Conservation (phyloP, 495 filamentous ascomycete genomes). For the Penicillium bialowiezense region DNA sequence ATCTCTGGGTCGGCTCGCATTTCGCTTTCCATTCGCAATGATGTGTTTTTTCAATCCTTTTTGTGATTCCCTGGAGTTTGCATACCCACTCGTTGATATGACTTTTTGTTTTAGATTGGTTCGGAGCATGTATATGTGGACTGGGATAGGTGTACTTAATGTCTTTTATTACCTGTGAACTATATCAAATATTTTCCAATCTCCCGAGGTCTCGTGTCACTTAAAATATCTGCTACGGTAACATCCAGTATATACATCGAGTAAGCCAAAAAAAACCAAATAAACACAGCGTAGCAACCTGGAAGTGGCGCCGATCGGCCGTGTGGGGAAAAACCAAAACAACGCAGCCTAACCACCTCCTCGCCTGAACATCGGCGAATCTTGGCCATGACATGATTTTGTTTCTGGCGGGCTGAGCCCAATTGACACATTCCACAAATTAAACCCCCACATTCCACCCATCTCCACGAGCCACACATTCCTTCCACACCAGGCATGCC, state of each 20-base stretch:
- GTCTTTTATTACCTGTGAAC: background rate
- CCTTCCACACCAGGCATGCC: slow-evolving; percentile 26
- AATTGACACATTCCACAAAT: background rate
- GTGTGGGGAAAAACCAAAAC: slow-evolving; percentile 28
- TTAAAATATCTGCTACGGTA: too few relatives aligned
- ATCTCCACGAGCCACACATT: background rate
- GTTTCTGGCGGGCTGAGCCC: background rate
- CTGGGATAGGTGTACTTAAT: slow-evolving; percentile 1
- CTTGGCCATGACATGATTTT: background rate
- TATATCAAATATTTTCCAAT: background rate
- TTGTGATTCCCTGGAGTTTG: slow-evolving; percentile 2
- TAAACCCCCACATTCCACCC: background rate
- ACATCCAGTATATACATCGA: too few relatives aligned
- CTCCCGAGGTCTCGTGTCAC: too few relatives aligned
- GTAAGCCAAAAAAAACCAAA: too few relatives aligned
- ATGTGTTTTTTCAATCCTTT: slow-evolving; percentile 2
- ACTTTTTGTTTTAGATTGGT: slow-evolving; percentile 5
- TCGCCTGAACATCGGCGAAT: slow-evolving; percentile 6
- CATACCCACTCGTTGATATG: slow-evolving; percentile 11
- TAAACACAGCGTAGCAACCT: too few relatives aligned
- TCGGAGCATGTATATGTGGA: slow-evolving; percentile 1
- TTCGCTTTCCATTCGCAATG: background rate
- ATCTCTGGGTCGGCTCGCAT: background rate
- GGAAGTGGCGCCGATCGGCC: slow-evolving; percentile 2
- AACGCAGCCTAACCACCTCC: slow-evolving; percentile 4